Conservation (phyloP, 2,329 filamentous ascomycete genomes). For the Aspergillus aculeatinus region DNA sequence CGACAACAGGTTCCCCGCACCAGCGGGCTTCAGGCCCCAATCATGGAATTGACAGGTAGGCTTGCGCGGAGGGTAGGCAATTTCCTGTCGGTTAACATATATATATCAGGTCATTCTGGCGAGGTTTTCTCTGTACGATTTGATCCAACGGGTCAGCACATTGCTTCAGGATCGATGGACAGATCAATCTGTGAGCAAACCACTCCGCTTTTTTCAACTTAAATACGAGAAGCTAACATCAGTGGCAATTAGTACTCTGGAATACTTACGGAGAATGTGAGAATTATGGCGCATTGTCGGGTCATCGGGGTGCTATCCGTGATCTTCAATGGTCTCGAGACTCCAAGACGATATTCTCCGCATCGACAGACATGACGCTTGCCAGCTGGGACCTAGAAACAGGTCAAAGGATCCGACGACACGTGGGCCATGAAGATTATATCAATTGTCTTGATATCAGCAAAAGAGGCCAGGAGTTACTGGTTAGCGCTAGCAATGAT, state of each 20-base stretch:
- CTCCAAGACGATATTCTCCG: conserved; percentile 84
- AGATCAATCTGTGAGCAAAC: conserved; percentile 71
- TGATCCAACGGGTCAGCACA: conserved; percentile 80
- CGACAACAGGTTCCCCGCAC: conserved; percentile 67
- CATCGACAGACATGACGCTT: conserved; percentile 88
- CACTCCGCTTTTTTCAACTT: not conserved
- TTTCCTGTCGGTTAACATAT: conserved; percentile 1
- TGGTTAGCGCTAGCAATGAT: conserved; percentile 91
- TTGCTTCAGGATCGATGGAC: conserved; percentile 95
- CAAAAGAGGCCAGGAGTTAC: conserved; percentile 82
- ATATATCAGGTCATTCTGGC: conserved; percentile 59
- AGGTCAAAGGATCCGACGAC: conserved; percentile 85
- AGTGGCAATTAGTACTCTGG: conserved; percentile 74
- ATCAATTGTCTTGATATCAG: conserved; percentile 89
- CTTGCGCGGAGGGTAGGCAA: not conserved
- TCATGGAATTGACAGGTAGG: conserved; percentile 85
- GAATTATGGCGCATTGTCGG: conserved; percentile 85
- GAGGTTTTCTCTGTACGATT: conserved; percentile 92
- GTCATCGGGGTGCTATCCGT: conserved; percentile 86
- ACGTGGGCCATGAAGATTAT: conserved; percentile 92
- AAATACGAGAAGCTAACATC: not conserved
- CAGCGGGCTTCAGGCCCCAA: conserved; percentile 79
- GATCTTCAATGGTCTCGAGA: conserved; percentile 97
- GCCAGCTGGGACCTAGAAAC: conserved; percentile 95
- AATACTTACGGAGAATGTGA: conserved; percentile 88